These are phyloP conservation scores for Suaeda aralocaspica DNA, from an alignment of 148 eudicot genomes.

Conservation along the genomic window DNA sequence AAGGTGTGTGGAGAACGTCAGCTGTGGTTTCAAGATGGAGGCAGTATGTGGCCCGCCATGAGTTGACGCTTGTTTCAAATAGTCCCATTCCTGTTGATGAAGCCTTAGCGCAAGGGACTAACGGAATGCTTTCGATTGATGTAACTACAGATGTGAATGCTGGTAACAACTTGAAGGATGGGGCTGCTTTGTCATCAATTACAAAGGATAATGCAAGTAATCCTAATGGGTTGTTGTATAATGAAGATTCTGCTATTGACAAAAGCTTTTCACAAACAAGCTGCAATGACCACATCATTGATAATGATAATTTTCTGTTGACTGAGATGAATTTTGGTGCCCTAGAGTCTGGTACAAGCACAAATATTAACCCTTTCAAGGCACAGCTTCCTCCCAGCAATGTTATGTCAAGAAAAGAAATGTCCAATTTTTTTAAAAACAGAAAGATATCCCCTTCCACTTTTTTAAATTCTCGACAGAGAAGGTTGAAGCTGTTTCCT, in stretches of 20 bases:
- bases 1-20: conserved; percentile 86
- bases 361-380: conserved; percentile 54
- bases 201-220: conserved; percentile 7
- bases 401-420: conserved; percentile 67
- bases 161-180: conserved; percentile 25
- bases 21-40: conserved; percentile 94
- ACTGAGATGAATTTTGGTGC: conserved; percentile 16
- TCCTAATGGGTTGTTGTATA: conserved; percentile 19
- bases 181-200: conserved; percentile 25
- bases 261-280: conserved; percentile 28
- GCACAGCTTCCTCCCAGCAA: conserved; percentile 75
- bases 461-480: conserved; percentile 34
- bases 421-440: conserved; percentile 57
- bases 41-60: conserved; percentile 51
- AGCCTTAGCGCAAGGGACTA: conserved; percentile 12
- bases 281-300: conserved; percentile 14
- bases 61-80: conserved; percentile 31
- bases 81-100: conserved; percentile 27
- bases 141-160: conserved; percentile 20
- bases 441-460: conserved; percentile 54
- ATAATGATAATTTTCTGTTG: conserved; percentile 1
- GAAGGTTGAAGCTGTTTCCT: conserved; percentile 33
- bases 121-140: conserved; percentile 18
- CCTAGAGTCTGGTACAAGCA: conserved; percentile 1
- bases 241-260: conserved; percentile 19